Evolutionary conservation across 768 basidiomycete species (phyloP), one percentile per base, ranked within the genome.

Genomic region (Lactifluus piperatus): DNA sequence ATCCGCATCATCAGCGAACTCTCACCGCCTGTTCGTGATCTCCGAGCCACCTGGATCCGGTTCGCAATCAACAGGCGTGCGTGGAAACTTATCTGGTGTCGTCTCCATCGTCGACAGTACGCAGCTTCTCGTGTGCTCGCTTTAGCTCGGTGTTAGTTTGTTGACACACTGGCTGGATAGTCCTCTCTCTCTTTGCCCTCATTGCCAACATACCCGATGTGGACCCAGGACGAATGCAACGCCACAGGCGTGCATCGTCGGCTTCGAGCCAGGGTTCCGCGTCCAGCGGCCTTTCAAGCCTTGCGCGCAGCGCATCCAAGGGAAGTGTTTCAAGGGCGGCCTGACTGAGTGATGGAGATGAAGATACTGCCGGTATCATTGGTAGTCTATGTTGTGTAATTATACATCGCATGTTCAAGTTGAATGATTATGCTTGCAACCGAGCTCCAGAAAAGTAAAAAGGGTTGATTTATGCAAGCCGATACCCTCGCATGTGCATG

Each of bases 101-200:
- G 85, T 91, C 10, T 91, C 90, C 14, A 79, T 87, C 58, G 87
- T 89, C 24, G 90, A 92, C 67, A 83, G 90, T 91, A 66, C 51
- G 60, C 59, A 83, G 75, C 4, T 30, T 36, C 49, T 14, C 14
- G 22, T 14, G 36, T 24, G n/a, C 47, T 16, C 64, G 20, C 7
- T 34, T 6, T 6, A 8, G 26, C 29, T 20, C 27, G 9, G 32
- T 10, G 27, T 41, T 14, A 9, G 47, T 29, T 51, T 52, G 44
- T 50, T 36, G 51, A 60, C 22, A 60, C 22, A 5, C 48, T 11
- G 10, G 27, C 29, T 0, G 50, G 1, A 18, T 60, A 89, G 89
- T 91, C 50, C 79, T 92, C 27, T 88, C 88, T 3, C 73, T 88
- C 27, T 92, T 92, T 67, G 90, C 88, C 0, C 84, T 79, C 47